Base-by-base conservation (phyloP, 352 stramenopile genomes). In the Pythium diclinum region DNA sequence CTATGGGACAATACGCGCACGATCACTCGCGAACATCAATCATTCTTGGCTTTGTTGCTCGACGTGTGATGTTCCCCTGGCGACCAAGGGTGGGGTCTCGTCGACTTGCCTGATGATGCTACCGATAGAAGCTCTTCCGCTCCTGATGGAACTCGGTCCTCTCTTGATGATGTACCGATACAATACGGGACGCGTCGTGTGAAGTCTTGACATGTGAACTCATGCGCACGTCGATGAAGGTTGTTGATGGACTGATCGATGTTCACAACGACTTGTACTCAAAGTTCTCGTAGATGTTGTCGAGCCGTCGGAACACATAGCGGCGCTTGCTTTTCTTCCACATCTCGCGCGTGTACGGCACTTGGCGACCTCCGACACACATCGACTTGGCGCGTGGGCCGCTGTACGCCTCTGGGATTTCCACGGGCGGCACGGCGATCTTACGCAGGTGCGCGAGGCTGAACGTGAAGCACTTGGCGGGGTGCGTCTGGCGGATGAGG, bases 201-300 rank as follows among this genome's bases (percentile, higher is more conserved):
- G 25, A 28, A 28, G 25, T 28, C 25, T 28, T 28, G 25, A 28
- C 25, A 28, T 28, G 25, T 28, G 25, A 28, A 28, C 25, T 28
- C 25, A 28, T 28, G 25, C 25, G 25, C 25, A 28, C 25, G 25
- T 28, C 25, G 25, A 28, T 28, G 25, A 28, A 28, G 2, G 25
- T 28, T 28, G 25, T 28, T 28, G 25, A 28, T 28, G 25, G 25
- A 28, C 25, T 28, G 2, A 2, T 28, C 4, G 25, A 2, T 28
- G 2, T 3, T 28, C 25, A 28, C 25, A 28, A 28, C 25, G 25
- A 28, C 25, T 67, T 40, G 62, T 86, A 86, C 17, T 58, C 63
- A 56, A 81, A 63, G 53, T 77, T 67, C 63, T 86, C 77, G 61
- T 81, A 58, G 61, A 86, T 83, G 61, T 75, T 67, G 69, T 86